A percentile compares a stretch with the other conserved stretches of the same genome.
Evolutionary conservation across 176 grass and related monocot species (phyloP).

Genomic region (Triticum urartu): DNA sequence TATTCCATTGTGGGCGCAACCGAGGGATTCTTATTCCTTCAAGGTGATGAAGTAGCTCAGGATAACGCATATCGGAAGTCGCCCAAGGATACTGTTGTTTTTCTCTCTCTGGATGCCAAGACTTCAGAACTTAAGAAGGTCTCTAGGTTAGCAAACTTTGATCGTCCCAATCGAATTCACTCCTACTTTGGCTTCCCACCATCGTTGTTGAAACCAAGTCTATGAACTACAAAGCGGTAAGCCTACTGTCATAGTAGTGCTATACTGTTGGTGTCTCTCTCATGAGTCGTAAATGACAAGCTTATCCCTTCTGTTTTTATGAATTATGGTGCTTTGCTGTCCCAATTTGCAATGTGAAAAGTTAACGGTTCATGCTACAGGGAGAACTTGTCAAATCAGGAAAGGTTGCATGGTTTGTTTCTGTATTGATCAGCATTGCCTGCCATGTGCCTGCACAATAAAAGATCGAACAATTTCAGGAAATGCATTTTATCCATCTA

Average conservation of each 20-base stretch:
- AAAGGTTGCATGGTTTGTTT: no score
- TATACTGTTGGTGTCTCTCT: background rate
- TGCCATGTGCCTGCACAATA: no score
- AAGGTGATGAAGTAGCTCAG: background rate
- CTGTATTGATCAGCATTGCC: no score
- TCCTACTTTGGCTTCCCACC: constrained; percentile 5
- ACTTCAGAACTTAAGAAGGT: constrained; percentile 16
- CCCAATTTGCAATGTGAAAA: no score
- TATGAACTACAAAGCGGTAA: constrained; percentile 21
- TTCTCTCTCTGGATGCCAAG: background rate
- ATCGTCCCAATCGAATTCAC: background rate
- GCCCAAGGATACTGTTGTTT: background rate
- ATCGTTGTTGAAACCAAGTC: background rate
- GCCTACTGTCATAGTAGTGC: background rate
- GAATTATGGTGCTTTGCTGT: no score
- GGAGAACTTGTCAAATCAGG: no score
- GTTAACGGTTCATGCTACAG: no score
- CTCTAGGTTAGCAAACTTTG: background rate
- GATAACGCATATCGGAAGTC: background rate
- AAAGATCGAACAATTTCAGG: no score
- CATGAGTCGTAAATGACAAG: background rate
- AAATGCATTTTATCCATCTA: no score
- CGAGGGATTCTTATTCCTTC: constrained; percentile 17
- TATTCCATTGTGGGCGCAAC: background rate
- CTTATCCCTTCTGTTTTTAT: background rate